These are phyloP conservation scores for Raffaelea albimanens DNA, from an alignment of 2,329 filamentous ascomycete species.

Conservation along the genomic window DNA sequence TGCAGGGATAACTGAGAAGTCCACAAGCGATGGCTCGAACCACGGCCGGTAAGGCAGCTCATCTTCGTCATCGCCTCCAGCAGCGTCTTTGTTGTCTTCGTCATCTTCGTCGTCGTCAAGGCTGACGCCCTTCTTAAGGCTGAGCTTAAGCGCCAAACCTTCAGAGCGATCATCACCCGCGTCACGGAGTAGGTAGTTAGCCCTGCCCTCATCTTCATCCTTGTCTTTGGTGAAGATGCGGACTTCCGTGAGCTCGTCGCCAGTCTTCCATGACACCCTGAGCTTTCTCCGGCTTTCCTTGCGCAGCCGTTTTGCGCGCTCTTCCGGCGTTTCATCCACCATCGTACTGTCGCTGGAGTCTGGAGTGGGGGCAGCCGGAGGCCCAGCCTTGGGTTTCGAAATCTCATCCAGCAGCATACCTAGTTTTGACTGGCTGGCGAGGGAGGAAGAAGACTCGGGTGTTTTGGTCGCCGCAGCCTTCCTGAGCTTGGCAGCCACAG, in stretches of 20 bases:
- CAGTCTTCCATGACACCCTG: slow-evolving; percentile 62
- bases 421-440: slow-evolving; percentile 36
- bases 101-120: slow-evolving; percentile 49
- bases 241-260: slow-evolving; percentile 55
- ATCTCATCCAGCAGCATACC: slow-evolving; percentile 44
- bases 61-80: background rate
- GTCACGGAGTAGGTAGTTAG: slow-evolving; percentile 60
- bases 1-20: slow-evolving; percentile 37
- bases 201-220: slow-evolving; percentile 61
- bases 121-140: slow-evolving; percentile 28
- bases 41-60: slow-evolving; percentile 44
- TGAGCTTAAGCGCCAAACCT: slow-evolving; percentile 56
- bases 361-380: slow-evolving; percentile 23
- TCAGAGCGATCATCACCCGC: slow-evolving; percentile 65
- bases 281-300: slow-evolving; percentile 64
- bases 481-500: slow-evolving; percentile 16
- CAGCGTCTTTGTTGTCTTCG: slow-evolving; percentile 16
- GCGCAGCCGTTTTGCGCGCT: slow-evolving; percentile 57
- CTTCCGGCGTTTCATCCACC: slow-evolving; percentile 55
- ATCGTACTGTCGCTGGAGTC: slow-evolving; percentile 29
- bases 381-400: slow-evolving; percentile 35
- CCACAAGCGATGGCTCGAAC: slow-evolving; percentile 34
- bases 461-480: slow-evolving; percentile 16
- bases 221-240: slow-evolving; percentile 64
- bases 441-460: slow-evolving; percentile 16